Conservation (phyloP, 1,139 yeast genomes). For the Yarrowia galli region DNA sequence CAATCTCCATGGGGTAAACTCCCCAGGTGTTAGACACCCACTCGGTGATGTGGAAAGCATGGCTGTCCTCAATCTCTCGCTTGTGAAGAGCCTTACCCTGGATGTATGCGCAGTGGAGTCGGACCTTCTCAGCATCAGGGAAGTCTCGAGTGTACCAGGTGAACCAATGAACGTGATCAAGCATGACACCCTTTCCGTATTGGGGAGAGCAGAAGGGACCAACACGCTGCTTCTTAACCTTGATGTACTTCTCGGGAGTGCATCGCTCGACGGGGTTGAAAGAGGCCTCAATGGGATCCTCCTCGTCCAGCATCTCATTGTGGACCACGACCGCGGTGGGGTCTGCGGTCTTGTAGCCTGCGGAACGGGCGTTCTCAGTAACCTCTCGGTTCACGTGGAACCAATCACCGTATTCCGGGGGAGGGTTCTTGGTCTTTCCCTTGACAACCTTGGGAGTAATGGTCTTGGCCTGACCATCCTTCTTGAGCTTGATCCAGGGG, state of each 20-base stretch:
- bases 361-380: slow-evolving; percentile 48
- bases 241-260: slow-evolving; percentile 75
- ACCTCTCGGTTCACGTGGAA: slow-evolving; percentile 69
- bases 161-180: slow-evolving; percentile 71
- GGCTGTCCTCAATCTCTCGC: slow-evolving; percentile 50
- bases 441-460: slow-evolving; percentile 68
- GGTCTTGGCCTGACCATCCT: slow-evolving; percentile 82
- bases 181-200: slow-evolving; percentile 62
- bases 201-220: slow-evolving; percentile 86
- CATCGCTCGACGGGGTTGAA: slow-evolving; percentile 84
- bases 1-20: slow-evolving; percentile 63
- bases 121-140: slow-evolving; percentile 62
- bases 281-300: slow-evolving; percentile 65
- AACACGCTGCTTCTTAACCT: slow-evolving; percentile 65
- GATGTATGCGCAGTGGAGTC: slow-evolving; percentile 70
- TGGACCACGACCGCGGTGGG: slow-evolving; percentile 42
- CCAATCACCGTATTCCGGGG: slow-evolving; percentile 78
- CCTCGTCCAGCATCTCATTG: slow-evolving; percentile 55
- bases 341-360: slow-evolving; percentile 39
- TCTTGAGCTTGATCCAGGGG: slow-evolving; percentile 82
- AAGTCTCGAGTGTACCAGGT: slow-evolving; percentile 79
- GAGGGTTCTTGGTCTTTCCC: slow-evolving; percentile 68
- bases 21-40: slow-evolving; percentile 77
- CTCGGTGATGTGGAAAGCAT: slow-evolving; percentile 70
- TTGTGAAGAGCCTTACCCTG: slow-evolving; percentile 47